A percentile compares a stretch with the other conserved stretches of the same genome.
phyloP scores from a whole-genome alignment of 192 early-diverging fungal species.

The Chytriomyces sp. region DNA sequence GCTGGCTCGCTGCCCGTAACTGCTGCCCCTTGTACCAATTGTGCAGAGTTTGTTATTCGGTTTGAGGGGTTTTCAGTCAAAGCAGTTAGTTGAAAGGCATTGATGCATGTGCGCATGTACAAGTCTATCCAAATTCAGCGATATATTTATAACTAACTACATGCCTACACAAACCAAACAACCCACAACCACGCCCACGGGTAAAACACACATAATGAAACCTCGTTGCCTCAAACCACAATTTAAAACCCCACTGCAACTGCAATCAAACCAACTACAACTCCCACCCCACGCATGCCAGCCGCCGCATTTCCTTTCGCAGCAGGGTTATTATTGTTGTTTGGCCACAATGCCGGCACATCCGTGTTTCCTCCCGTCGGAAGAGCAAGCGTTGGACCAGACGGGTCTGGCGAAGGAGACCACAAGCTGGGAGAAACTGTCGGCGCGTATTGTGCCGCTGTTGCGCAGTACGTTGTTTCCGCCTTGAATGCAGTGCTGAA shows the following conservation, averaged over 20 bases:
- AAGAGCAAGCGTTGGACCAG: neutral
- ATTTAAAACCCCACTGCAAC: too few species aligned
- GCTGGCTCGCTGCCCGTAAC: too few species aligned
- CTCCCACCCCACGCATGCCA: too few species aligned
- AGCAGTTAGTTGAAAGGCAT: neutral
- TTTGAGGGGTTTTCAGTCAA: neutral
- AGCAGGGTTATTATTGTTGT: neutral
- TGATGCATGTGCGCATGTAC: neutral
- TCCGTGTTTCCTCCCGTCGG: neutral
- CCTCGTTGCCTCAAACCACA: too few species aligned
- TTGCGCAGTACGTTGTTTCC: neutral
- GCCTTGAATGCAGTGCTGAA: neutral
- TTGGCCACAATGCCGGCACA: neutral
- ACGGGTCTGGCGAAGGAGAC: neutral
- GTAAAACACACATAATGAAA: too few species aligned
- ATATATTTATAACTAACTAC: neutral
- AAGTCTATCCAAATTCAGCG: neutral
- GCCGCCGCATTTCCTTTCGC: neutral
- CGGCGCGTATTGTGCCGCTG: neutral
- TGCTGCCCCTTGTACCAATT: too few species aligned
- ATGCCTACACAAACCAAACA: neutral
- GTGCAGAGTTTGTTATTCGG: neutral
- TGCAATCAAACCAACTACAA: too few species aligned
- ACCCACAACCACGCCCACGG: neutral
- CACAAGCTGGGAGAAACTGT: neutral